Conservation (phyloP, 495 filamentous ascomycete genomes). For the Cercophora newfieldiana region DNA sequence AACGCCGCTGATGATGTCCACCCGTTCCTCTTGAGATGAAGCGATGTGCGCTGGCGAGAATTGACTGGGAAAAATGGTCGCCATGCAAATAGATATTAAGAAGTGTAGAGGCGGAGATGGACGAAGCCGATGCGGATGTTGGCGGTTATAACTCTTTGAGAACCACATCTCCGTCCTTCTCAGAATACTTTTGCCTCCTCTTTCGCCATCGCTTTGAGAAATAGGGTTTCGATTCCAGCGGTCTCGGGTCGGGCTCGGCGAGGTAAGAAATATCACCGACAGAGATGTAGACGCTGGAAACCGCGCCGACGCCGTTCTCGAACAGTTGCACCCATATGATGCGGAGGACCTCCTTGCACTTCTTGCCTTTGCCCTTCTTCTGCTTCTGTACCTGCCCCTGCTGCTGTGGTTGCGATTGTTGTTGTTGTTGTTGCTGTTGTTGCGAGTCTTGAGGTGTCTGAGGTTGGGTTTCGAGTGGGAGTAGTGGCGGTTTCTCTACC, state of each 20-base stretch:
- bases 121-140: background rate
- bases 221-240: background rate
- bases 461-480: background rate
- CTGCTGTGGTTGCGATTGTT: background rate
- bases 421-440: slow-evolving; percentile 1
- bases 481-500: background rate
- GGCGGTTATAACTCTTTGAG: background rate
- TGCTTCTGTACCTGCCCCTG: background rate
- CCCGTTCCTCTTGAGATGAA: background rate
- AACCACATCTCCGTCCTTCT: background rate
- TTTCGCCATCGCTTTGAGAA: background rate
- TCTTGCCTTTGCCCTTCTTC: slow-evolving; percentile 6
- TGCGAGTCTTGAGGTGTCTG: no score
- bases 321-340: slow-evolving; percentile 8
- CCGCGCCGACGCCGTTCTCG: slow-evolving; percentile 10
- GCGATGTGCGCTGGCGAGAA: background rate
- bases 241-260: slow-evolving; percentile 5
- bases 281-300: slow-evolving; percentile 11
- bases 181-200: background rate
- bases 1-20: background rate
- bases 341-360: background rate
- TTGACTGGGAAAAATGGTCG: background rate
- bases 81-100: background rate
- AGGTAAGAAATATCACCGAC: slow-evolving; percentile 10
- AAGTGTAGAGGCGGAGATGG: background rate